Conservation (phyloP, 805 yeast genomes). For the Kuraishia hungarica region DNA sequence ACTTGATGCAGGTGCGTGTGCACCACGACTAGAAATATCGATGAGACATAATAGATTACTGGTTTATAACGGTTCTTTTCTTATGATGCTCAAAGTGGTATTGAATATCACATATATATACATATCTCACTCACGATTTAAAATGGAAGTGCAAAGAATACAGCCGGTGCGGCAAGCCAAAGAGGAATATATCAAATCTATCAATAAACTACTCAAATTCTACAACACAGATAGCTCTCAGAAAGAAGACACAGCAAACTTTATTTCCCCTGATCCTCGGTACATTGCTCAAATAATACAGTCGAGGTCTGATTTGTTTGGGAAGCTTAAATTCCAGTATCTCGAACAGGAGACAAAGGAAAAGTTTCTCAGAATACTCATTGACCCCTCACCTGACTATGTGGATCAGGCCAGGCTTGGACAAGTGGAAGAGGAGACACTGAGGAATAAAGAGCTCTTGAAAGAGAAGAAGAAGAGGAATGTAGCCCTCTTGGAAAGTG, state of each 20-base stretch:
- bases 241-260: not conserved
- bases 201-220: not conserved
- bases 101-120: too few relatives aligned
- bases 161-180: not conserved
- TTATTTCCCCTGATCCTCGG: not conserved
- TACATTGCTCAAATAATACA: not conserved
- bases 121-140: too few relatives aligned
- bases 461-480: not conserved
- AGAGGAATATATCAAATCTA: not conserved
- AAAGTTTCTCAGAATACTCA: conserved; percentile 46
- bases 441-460: not conserved
- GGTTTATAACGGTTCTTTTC: too few relatives aligned
- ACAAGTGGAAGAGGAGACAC: conserved; percentile 1
- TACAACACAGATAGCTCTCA: not conserved
- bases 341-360: conserved; percentile 69
- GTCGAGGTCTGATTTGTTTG: conserved; percentile 25
- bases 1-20: not conserved
- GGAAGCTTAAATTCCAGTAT: conserved; percentile 53
- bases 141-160: not conserved
- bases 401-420: not conserved
- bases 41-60: too few relatives aligned
- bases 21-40: too few relatives aligned
- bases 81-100: too few relatives aligned
- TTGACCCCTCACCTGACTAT: conserved; percentile 19
- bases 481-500: not conserved